Evolutionary conservation across 108 stramenopile genomes (phyloP), one percentile per base, ranked within the genome.

Genomic region (Aurantiochytrium sp.): DNA sequence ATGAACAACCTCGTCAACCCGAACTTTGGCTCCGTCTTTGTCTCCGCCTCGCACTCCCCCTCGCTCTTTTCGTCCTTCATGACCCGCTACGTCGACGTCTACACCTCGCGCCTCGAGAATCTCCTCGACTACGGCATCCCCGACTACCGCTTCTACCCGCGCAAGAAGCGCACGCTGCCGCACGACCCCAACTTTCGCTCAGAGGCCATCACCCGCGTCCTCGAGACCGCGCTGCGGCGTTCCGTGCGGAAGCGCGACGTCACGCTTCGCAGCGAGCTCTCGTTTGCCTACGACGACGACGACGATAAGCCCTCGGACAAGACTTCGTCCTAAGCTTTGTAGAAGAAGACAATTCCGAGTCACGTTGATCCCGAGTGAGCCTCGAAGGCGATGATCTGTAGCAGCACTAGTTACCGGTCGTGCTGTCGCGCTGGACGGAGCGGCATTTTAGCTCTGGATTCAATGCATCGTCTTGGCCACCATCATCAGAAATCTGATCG

Each of bases 11-110:
- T 91, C 42, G 37, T 90, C 73, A 91, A 91, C 55, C 68, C 21
- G 24, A 91, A 89, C 68, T 92, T 92, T 87, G 91, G 91, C 30
- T 90, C 89, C 4, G 89, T 92, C 39, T 92, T 92, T 69, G 48
- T 36, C 48, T 48, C 87, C 10, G n/a, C 89, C 4, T 68, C 34
- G n/a, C 89, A 88, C 4, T 87, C 90, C 19, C 90, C 91, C 31
- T 90, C 90, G 4, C 24, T 92, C n/a, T 92, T 91, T 54, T 81
- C 90, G 17, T 92, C 91, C 50, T 90, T 88, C 54, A 73, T 92
- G 54, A 88, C 89, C 37, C 87, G 91, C 10, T 90, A 92, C 31
- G 90, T 88, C 24, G 91, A 92, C 88, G 55, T 92, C 36, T 92
- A 92, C 86, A 88, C 89, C 48, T 85, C 87, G 4, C 32, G 87